phyloP scores from a whole-genome alignment of 768 basidiomycete genomes.

The Dentipellis fragilis region DNA sequence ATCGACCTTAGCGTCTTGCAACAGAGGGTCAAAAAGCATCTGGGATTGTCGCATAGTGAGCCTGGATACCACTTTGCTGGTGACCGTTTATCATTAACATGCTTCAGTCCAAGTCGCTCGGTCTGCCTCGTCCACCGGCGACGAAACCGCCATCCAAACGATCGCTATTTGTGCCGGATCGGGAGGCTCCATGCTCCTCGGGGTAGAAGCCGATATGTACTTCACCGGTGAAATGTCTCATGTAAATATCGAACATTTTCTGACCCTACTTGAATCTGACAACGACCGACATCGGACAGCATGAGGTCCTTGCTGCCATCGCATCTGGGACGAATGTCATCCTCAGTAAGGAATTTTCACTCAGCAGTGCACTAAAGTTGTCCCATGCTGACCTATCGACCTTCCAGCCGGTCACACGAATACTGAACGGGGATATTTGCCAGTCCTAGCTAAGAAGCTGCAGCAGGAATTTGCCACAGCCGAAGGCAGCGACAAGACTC shows the following conservation, averaged over 20 bases:
- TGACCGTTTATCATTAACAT: slow-evolving; percentile 2
- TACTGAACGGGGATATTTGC: slow-evolving; percentile 90
- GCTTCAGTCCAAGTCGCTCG: slow-evolving; percentile 57
- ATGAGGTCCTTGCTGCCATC: slow-evolving; percentile 77
- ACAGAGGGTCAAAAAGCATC: slow-evolving; percentile 28
- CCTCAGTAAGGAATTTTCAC: slow-evolving; percentile 52
- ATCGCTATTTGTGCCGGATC: slow-evolving; percentile 91
- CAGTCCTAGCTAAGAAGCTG: slow-evolving; percentile 59
- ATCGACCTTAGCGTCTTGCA: slow-evolving; percentile 22
- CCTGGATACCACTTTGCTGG: slow-evolving; percentile 4
- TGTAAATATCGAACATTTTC: slow-evolving; percentile 31
- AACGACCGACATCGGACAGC: slow-evolving; percentile 40
- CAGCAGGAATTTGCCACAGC: slow-evolving; percentile 36
- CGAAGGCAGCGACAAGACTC: slow-evolving; percentile 20
- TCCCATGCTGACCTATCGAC: neutral
- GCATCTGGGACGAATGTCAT: slow-evolving; percentile 72
- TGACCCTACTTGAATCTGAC: slow-evolving; percentile 8
- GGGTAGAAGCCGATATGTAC: slow-evolving; percentile 73
- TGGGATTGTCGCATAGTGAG: slow-evolving; percentile 31
- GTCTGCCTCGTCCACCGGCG: slow-evolving; percentile 10
- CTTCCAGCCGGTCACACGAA: slow-evolving; percentile 79
- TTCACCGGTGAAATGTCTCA: slow-evolving; percentile 92
- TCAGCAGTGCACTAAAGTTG: too few species aligned
- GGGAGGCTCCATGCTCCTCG: slow-evolving; percentile 68
- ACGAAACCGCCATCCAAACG: slow-evolving; percentile 28